These are phyloP conservation scores for Emericellopsis cladophorae DNA, from an alignment of 2,329 filamentous ascomycete species.

Conservation along the genomic window DNA sequence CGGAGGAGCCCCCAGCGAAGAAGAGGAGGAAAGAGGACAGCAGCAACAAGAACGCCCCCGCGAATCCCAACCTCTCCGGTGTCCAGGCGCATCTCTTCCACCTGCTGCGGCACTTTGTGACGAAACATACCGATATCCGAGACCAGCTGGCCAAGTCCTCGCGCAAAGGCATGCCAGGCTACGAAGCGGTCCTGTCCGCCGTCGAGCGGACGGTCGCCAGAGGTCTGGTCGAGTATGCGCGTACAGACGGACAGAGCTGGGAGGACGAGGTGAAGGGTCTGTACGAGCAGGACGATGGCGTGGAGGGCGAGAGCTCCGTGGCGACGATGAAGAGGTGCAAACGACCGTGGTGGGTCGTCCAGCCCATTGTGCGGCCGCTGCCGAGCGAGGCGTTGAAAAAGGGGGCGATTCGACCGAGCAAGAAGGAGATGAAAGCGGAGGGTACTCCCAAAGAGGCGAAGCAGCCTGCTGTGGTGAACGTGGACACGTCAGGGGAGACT, in stretches of 20 bases:
- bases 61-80: constrained; percentile 53
- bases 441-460: constrained; percentile 3
- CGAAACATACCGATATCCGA: constrained; percentile 68
- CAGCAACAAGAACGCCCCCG: constrained; percentile 23
- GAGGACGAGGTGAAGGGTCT: constrained; percentile 21
- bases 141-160: constrained; percentile 64
- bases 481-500: no score
- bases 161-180: constrained; percentile 60
- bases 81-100: constrained; percentile 94
- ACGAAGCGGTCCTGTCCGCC: constrained; percentile 62
- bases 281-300: constrained; percentile 17
- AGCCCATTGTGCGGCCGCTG: constrained; percentile 75
- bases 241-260: constrained; percentile 34
- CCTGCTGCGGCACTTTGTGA: constrained; percentile 70
- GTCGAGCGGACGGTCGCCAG: constrained; percentile 65
- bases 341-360: constrained; percentile 80
- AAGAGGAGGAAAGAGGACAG: constrained; percentile 22
- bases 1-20: constrained; percentile 38
- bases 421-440: constrained; percentile 37
- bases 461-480: constrained; percentile 2
- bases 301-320: constrained; percentile 44
- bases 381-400: constrained; percentile 80
- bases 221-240: constrained; percentile 57
- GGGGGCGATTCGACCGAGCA: constrained; percentile 62
- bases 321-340: constrained; percentile 61